Conservation (phyloP, 768 basidiomycete genomes). For the Phlebiopsis flavidoalba region DNA sequence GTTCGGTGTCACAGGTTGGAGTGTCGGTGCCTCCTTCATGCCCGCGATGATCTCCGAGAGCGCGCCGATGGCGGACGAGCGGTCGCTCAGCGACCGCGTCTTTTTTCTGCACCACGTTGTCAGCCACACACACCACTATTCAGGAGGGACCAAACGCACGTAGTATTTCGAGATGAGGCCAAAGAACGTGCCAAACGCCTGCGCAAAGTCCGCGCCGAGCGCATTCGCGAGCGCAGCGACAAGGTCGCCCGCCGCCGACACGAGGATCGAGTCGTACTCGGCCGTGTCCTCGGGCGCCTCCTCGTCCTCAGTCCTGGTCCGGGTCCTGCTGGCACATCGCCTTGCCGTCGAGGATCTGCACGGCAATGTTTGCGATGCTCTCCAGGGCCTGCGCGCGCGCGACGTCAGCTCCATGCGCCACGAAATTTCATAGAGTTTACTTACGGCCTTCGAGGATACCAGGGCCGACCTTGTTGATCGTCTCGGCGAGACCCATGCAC, state of each 20-base stretch:
- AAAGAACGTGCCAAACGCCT: constrained; percentile 81
- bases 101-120: constrained; percentile 58
- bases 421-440: constrained; percentile 26
- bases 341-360: constrained; percentile 88
- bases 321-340: constrained; percentile 96
- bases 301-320: constrained; percentile 82
- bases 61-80: constrained; percentile 89
- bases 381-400: constrained; percentile 58
- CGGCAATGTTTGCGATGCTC: constrained; percentile 71
- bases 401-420: constrained; percentile 8
- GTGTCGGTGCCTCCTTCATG: constrained; percentile 77
- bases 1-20: constrained; percentile 78
- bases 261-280: constrained; percentile 94
- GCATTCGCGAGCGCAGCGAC: constrained; percentile 84
- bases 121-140: background rate
- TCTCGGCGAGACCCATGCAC: constrained; percentile 86
- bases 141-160: constrained; percentile 41
- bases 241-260: constrained; percentile 91
- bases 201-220: constrained; percentile 79
- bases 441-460: constrained; percentile 74
- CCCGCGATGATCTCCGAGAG: constrained; percentile 94
- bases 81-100: constrained; percentile 83
- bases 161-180: constrained; percentile 90
- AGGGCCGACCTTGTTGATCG: constrained; percentile 88
- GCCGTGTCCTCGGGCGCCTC: constrained; percentile 87